A percentile compares a stretch with the other conserved stretches of the same genome.
Evolutionary conservation across 2,329 filamentous ascomycete species (phyloP).

Genomic region (Arthrobotrys conoides): DNA sequence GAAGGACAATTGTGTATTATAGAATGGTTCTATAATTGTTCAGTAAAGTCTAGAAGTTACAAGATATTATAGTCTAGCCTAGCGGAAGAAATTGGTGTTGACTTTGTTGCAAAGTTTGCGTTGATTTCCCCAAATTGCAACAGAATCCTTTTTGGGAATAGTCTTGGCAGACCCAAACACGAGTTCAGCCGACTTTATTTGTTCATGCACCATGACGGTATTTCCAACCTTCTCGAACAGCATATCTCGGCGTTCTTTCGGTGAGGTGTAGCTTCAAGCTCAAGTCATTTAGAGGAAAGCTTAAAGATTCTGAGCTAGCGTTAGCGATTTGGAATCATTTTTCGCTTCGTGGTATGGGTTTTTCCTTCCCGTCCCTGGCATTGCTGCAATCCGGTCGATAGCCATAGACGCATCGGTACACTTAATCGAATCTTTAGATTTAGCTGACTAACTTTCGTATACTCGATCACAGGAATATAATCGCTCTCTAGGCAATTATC

Average conservation of each 20-base stretch:
- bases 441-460: background rate
- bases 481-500: too few relatives aligned
- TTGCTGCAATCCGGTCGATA: background rate
- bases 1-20: too few relatives aligned
- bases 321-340: conserved; percentile 7
- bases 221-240: background rate
- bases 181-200: too few relatives aligned
- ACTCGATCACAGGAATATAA: background rate
- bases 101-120: conserved; percentile 30
- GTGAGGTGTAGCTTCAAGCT: too few relatives aligned
- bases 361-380: background rate
- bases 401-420: conserved; percentile 14
- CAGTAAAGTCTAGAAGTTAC: too few relatives aligned
- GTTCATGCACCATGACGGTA: background rate
- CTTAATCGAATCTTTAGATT: conserved; percentile 18
- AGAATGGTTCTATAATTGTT: too few relatives aligned
- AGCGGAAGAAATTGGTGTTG: conserved; percentile 43
- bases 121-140: conserved; percentile 30
- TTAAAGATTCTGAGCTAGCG: background rate
- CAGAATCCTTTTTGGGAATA: conserved; percentile 30
- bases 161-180: background rate
- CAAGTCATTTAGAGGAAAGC: too few relatives aligned
- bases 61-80: too few relatives aligned
- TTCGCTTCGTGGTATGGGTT: background rate
- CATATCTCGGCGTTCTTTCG: too few relatives aligned